phyloP scores from a whole-genome alignment of 768 basidiomycete species.

The Neoboletus brunneissimus region DNA sequence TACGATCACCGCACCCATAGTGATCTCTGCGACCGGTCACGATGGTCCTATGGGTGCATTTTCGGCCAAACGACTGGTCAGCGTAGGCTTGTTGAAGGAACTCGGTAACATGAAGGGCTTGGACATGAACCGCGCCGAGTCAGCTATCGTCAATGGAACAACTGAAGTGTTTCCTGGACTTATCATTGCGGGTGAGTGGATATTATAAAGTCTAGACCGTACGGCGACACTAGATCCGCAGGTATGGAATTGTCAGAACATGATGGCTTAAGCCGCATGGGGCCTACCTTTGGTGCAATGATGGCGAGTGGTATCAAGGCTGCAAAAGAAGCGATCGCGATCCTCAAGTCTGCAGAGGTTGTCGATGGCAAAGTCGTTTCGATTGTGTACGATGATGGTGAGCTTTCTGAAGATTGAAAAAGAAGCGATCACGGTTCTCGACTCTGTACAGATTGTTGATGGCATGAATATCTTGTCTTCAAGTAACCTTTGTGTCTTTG shows the following conservation, averaged over 20 bases:
- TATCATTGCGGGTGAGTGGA: conserved; percentile 61
- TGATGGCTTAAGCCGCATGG: conserved; percentile 76
- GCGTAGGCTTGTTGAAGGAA: conserved; percentile 68
- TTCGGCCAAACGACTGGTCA: conserved; percentile 74
- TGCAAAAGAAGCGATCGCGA: conserved; percentile 58
- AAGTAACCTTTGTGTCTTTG: neutral
- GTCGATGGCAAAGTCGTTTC: conserved; percentile 55
- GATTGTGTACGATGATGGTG: no score
- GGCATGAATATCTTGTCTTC: no score
- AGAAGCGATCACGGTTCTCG: no score
- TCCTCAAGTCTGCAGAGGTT: conserved; percentile 48
- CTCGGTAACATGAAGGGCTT: conserved; percentile 78
- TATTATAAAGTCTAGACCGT: neutral
- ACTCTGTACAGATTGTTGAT: no score
- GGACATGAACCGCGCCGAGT: conserved; percentile 81
- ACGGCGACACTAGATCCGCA: conserved; percentile 19
- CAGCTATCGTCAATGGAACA: conserved; percentile 74
- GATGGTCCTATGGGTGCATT: conserved; percentile 82
- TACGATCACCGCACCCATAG: conserved; percentile 75
- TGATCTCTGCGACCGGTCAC: conserved; percentile 71
- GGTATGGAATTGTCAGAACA: conserved; percentile 85
- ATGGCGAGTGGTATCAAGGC: conserved; percentile 74
- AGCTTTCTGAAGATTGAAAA: no score
- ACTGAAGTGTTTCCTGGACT: conserved; percentile 75
- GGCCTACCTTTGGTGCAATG: conserved; percentile 80